phyloP scores from a whole-genome alignment of 257 asterid species.

The Gentiana dahurica region DNA sequence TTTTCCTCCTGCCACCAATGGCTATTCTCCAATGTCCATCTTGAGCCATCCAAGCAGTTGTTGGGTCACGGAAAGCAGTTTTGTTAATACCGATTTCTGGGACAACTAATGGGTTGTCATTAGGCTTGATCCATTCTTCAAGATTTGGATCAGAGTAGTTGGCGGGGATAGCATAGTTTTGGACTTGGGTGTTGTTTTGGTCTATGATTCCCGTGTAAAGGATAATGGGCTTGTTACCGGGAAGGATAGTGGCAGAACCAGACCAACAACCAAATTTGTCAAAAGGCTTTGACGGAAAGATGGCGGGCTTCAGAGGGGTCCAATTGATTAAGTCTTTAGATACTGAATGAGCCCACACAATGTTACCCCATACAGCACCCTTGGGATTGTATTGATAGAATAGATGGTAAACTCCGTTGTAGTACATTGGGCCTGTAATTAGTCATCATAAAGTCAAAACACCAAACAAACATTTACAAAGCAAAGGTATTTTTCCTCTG shows the following conservation, averaged over 20 bases:
- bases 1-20: constrained; percentile 26
- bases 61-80: constrained; percentile 68
- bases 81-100: constrained; percentile 27
- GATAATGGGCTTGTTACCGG: constrained; percentile 56
- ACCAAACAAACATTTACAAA: background rate
- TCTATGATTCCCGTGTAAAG: constrained; percentile 72
- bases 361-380: constrained; percentile 77
- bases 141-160: constrained; percentile 56
- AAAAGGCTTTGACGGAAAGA: constrained; percentile 49
- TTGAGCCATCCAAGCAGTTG: constrained; percentile 59
- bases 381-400: constrained; percentile 72
- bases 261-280: constrained; percentile 79
- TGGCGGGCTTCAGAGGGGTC: constrained; percentile 36
- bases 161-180: constrained; percentile 69
- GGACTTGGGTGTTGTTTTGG: constrained; percentile 41
- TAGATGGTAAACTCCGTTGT: constrained; percentile 58
- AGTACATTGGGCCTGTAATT: constrained; percentile 56
- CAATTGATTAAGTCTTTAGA: constrained; percentile 59
- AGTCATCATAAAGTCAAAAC: background rate
- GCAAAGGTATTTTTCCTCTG: background rate
- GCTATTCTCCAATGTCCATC: constrained; percentile 52
- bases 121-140: constrained; percentile 53
- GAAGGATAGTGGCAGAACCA: constrained; percentile 62
- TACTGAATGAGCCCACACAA: constrained; percentile 74
- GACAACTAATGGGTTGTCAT: constrained; percentile 50